Percentiles rank a stretch among this genome's conserved stretches.
These are phyloP conservation scores for Talaromyces sp. DNA, from an alignment of 2,329 filamentous ascomycete species.

Conservation along the genomic window DNA sequence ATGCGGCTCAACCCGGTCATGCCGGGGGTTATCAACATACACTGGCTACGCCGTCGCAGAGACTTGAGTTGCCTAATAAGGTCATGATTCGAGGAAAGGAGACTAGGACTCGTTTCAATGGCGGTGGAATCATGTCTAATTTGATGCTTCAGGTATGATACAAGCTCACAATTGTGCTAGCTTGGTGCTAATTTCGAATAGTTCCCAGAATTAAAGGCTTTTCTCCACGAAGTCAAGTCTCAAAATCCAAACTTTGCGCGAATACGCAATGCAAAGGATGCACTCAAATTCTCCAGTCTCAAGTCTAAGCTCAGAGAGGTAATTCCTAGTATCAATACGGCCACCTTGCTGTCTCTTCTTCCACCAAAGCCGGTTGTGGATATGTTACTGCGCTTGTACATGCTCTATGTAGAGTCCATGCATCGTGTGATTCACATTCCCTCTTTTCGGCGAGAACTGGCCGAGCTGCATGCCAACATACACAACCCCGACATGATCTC, in stretches of 20 bases:
- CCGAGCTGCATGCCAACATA: conserved; percentile 36
- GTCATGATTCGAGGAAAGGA: conserved; percentile 41
- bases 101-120: conserved; percentile 43
- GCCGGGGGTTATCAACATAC: conserved; percentile 22
- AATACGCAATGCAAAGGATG: conserved; percentile 35
- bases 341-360: conserved; percentile 34
- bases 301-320: conserved; percentile 33
- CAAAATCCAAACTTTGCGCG: conserved; percentile 37
- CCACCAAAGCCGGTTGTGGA: conserved; percentile 39
- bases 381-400: conserved; percentile 39
- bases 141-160: conserved; percentile 39
- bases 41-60: conserved; percentile 32
- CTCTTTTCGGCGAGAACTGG: conserved; percentile 40
- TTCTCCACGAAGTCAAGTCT: conserved; percentile 39
- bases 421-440: conserved; percentile 44
- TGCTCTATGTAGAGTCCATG: conserved; percentile 41
- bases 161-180: neutral
- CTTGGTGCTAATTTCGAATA: conserved; percentile 20
- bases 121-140: conserved; percentile 41
- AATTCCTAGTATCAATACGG: conserved; percentile 32
- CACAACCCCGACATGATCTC: conserved; percentile 30
- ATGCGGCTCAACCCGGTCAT: neutral
- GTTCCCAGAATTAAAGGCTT: conserved; percentile 41
- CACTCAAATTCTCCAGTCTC: conserved; percentile 34
- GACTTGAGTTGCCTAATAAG: conserved; percentile 34